A percentile compares a stretch with the other conserved stretches of the same genome.
Conservation (phyloP, 1,284 basidiomycete genomes). For the Phlebopus sp. region DNA sequence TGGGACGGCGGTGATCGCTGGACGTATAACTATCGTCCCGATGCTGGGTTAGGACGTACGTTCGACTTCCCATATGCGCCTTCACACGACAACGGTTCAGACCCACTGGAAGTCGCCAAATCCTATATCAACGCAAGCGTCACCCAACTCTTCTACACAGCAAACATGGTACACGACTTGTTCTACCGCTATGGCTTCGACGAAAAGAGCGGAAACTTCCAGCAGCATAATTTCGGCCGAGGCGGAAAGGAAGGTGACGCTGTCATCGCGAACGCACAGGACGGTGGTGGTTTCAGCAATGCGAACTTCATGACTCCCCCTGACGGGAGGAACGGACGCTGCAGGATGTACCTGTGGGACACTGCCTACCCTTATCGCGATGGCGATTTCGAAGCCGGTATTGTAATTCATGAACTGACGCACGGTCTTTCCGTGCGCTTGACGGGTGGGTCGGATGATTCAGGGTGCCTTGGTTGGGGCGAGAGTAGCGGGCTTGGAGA, state of each 20-base stretch:
- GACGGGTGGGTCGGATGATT: slow-evolving; percentile 92
- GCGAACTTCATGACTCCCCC: slow-evolving; percentile 84
- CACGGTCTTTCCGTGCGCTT: slow-evolving; percentile 93
- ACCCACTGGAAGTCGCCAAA: slow-evolving; percentile 63
- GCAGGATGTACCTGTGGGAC: slow-evolving; percentile 98
- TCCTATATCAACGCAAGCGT: slow-evolving; percentile 84
- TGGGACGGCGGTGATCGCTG: slow-evolving; percentile 81
- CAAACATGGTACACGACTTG: slow-evolving; percentile 79
- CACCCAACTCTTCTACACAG: slow-evolving; percentile 91
- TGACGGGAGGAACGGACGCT: slow-evolving; percentile 69
- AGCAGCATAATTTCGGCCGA: slow-evolving; percentile 91
- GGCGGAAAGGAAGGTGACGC: slow-evolving; percentile 87
- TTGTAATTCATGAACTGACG: slow-evolving; percentile 86
- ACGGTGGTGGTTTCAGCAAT: slow-evolving; percentile 90
- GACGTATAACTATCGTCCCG: slow-evolving; percentile 57
- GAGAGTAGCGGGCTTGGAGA: slow-evolving; percentile 97
- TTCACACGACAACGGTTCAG: slow-evolving; percentile 43
- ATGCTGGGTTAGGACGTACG: no score
- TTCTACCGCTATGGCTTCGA: slow-evolving; percentile 83
- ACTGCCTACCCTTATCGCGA: slow-evolving; percentile 87
- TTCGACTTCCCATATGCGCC: slow-evolving; percentile 78
- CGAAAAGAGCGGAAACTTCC: slow-evolving; percentile 94
- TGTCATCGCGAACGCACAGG: slow-evolving; percentile 93
- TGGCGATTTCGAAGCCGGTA: slow-evolving; percentile 92
- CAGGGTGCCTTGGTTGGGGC: slow-evolving; percentile 92